Evolutionary conservation across 495 filamentous ascomycete species (phyloP).

Genomic region (Entonaema liquescens): DNA sequence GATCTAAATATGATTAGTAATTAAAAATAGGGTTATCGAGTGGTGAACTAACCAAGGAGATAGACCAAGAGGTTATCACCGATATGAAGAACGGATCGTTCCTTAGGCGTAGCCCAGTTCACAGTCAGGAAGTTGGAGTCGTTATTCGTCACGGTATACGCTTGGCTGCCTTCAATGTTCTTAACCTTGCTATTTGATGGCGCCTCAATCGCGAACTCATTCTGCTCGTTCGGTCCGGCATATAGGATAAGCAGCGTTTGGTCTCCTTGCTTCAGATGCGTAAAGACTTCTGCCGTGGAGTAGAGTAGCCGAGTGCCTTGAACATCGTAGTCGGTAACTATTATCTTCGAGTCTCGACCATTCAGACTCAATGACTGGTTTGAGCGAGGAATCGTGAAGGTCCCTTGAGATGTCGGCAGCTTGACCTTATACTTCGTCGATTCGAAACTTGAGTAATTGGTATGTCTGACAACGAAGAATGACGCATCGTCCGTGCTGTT

Average conservation of each 20-base stretch:
- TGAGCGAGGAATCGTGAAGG: slow-evolving; percentile 69
- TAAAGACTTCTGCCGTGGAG: slow-evolving; percentile 80
- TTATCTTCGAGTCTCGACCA: slow-evolving; percentile 77
- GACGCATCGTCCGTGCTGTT: slow-evolving; percentile 58
- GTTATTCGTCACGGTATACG: slow-evolving; percentile 48
- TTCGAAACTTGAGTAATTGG: slow-evolving; percentile 63
- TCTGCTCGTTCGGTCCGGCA: slow-evolving; percentile 71
- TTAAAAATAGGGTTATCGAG: no score
- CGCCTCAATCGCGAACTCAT: slow-evolving; percentile 69
- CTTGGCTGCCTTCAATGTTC: slow-evolving; percentile 59
- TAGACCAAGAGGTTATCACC: slow-evolving; percentile 60
- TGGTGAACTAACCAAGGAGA: slow-evolving; percentile 50
- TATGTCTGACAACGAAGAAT: slow-evolving; percentile 73
- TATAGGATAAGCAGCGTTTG: slow-evolving; percentile 72
- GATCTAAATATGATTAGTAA: slow-evolving; percentile 49
- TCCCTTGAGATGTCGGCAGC: slow-evolving; percentile 68
- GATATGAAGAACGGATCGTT: slow-evolving; percentile 56
- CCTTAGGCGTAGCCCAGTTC: slow-evolving; percentile 20
- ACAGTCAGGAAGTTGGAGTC: slow-evolving; percentile 50
- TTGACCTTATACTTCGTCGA: slow-evolving; percentile 69
- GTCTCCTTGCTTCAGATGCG: slow-evolving; percentile 54
- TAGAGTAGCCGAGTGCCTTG: slow-evolving; percentile 71
- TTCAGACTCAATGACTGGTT: slow-evolving; percentile 68
- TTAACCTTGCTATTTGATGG: slow-evolving; percentile 53
- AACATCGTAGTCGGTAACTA: slow-evolving; percentile 78